Base-by-base conservation (phyloP, 257 asterid species). In the Capsicum baccatum region DNA sequence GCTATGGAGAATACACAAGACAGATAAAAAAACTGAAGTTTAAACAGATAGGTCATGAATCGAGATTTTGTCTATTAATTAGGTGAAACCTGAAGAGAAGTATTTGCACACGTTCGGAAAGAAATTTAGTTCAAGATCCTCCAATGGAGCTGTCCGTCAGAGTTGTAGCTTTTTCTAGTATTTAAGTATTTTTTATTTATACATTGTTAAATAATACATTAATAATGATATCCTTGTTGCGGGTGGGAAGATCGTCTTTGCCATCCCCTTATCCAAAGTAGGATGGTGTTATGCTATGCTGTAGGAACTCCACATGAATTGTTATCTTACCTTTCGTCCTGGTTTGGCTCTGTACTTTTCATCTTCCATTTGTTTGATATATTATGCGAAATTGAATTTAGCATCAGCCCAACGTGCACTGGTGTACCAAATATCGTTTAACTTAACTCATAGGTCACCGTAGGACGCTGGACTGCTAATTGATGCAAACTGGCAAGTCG, bases 1-100 rank as follows among this genome's bases (percentile, higher is more conserved):
- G 89, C 92, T 7, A 87, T 79, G 17, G 89, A 88, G 73, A 84
- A 83, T 19, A 83, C 79, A 76, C 26, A 79, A 89, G 63, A 85
- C 88, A 83, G 91, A 87, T 17, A 19, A 86, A 86, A 35, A 64
- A 67, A 71, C 84, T 1, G 87, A 89, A 68, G 86, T 88, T 68
- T 86, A 83, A 88, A 63, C 17, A 55, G 79, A 48, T 57, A 68
- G 56, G 9, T 83, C 19, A 48, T 14, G n/a, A 12, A 33, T n/a
- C 79, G n/a, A 47, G 35, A 6, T 82, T n/a, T 16, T 69, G 56
- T 85, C 16, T 79, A 19, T 39, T 14, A 26, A 35, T 83, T 44
- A 17, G 62, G 5, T 47, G 74, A 52, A 47, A 80, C 59, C 12
- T 16, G 80, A 19, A 60, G 83, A 82, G 62, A 35, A 81, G 5